Evolutionary conservation across 2,329 filamentous ascomycete species (phyloP).

Genomic region (Metarhizium guizhouense): DNA sequence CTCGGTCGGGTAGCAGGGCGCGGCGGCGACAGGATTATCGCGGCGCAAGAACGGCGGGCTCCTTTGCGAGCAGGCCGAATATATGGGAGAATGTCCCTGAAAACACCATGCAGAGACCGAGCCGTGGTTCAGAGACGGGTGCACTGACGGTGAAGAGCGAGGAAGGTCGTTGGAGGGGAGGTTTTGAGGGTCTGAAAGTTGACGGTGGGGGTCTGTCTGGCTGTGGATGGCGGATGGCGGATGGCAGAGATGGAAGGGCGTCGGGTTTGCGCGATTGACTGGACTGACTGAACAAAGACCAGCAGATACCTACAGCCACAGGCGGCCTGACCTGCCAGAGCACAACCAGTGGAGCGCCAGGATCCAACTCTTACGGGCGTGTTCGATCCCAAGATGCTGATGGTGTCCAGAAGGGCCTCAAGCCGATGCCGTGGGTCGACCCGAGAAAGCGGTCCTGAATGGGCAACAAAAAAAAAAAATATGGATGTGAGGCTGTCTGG

Average conservation of each 20-base stretch:
- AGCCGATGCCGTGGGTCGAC: constrained; percentile 11
- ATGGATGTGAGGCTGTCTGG: background rate
- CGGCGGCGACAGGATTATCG: constrained; percentile 1
- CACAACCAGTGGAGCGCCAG: background rate
- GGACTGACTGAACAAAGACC: too few relatives aligned
- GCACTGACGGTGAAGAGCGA: constrained; percentile 3
- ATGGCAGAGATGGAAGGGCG: background rate
- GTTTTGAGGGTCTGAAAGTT: constrained; percentile 1
- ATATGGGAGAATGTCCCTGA: background rate
- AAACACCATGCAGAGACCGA: background rate
- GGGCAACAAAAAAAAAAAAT: background rate
- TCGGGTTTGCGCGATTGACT: background rate
- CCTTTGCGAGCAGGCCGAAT: background rate
- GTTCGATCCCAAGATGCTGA: background rate
- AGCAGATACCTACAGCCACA: too few relatives aligned
- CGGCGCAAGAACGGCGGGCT: background rate
- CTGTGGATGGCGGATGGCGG: background rate
- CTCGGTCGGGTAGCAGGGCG: constrained; percentile 2
- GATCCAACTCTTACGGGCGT: too few relatives aligned
- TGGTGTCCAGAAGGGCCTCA: constrained; percentile 6
- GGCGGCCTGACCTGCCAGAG: background rate
- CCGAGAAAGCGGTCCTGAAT: constrained; percentile 5
- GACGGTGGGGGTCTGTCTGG: background rate
- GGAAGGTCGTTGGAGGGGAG: constrained; percentile 5
- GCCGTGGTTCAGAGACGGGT: background rate